These are phyloP conservation scores for Aspergillus pseudoglaucus DNA, from an alignment of 2,329 filamentous ascomycete genomes.

Conservation along the genomic window DNA sequence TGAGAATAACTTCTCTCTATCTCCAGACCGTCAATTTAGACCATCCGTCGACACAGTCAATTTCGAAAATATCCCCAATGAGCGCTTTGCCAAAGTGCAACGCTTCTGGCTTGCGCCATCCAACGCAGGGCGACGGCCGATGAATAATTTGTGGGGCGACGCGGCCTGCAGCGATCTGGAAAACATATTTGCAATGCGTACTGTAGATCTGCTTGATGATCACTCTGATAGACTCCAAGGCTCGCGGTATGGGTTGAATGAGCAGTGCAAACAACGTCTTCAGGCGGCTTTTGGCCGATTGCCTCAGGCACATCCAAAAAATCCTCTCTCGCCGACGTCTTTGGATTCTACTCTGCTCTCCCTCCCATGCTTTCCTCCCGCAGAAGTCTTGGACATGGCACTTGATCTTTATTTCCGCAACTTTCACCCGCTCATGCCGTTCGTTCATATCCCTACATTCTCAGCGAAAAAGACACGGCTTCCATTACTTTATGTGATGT, in stretches of 20 bases:
- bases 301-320: constrained; percentile 11
- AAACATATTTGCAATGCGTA: constrained; percentile 32
- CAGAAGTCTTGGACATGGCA: constrained; percentile 49
- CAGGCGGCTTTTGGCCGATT: constrained; percentile 30
- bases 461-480: constrained; percentile 43
- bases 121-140: constrained; percentile 32
- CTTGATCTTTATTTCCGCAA: constrained; percentile 50
- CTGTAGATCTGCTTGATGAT: constrained; percentile 13
- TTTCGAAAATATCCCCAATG: constrained; percentile 29
- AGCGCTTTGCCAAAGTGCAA: constrained; percentile 38
- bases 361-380: constrained; percentile 40
- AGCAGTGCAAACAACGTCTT: constrained; percentile 36
- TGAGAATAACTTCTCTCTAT: constrained; percentile 14
- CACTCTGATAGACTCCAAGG: constrained; percentile 21
- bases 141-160: constrained; percentile 38
- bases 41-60: constrained; percentile 18
- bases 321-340: constrained; percentile 11
- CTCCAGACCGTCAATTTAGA: constrained; percentile 18
- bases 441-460: constrained; percentile 50
- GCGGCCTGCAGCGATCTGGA: constrained; percentile 30
- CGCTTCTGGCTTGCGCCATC: constrained; percentile 37
- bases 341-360: constrained; percentile 17
- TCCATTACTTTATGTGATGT: constrained; percentile 47
- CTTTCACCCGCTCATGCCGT: constrained; percentile 48
- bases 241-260: constrained; percentile 34